These are phyloP conservation scores for Boletus barrowsii DNA, from an alignment of 768 basidiomycete genomes.

Conservation along the genomic window DNA sequence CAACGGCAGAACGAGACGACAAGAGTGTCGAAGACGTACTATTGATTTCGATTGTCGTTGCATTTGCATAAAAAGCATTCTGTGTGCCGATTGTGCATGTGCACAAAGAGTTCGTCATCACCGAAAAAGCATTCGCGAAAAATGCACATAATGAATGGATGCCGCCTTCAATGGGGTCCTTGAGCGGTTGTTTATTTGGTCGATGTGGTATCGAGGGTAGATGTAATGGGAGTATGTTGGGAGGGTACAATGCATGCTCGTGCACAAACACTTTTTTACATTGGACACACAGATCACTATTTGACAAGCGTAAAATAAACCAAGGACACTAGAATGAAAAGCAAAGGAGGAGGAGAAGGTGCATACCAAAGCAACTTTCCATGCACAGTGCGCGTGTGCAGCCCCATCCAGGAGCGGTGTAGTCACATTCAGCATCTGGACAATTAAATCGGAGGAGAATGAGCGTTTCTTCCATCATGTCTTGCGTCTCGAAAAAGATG, in stretches of 20 bases:
- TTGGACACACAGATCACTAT: slow-evolving; percentile 81
- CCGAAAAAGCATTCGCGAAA: slow-evolving; percentile 88
- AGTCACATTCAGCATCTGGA: slow-evolving; percentile 79
- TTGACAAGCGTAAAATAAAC: background rate
- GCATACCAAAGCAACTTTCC: slow-evolving; percentile 75
- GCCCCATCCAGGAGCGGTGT: slow-evolving; percentile 84
- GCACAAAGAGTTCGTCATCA: slow-evolving; percentile 90
- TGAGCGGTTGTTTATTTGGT: slow-evolving; percentile 38
- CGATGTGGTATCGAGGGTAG: slow-evolving; percentile 65
- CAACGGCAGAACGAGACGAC: background rate
- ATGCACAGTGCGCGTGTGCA: slow-evolving; percentile 77
- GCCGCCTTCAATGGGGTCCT: slow-evolving; percentile 66
- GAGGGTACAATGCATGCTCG: slow-evolving; percentile 84
- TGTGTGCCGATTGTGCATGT: slow-evolving; percentile 92
- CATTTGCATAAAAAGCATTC: slow-evolving; percentile 95
- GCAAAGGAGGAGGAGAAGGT: too few relatives aligned
- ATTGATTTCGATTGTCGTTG: slow-evolving; percentile 74
- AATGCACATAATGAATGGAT: slow-evolving; percentile 82
- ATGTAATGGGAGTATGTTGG: slow-evolving; percentile 62
- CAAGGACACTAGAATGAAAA: background rate
- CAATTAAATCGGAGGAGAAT: slow-evolving; percentile 94
- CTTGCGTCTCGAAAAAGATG: slow-evolving; percentile 84
- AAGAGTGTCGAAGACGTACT: slow-evolving; percentile 59
- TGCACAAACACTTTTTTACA: slow-evolving; percentile 94
- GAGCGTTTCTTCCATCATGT: slow-evolving; percentile 94